A percentile compares a stretch with the other conserved stretches of the same genome.
Evolutionary conservation across 768 basidiomycete genomes (phyloP).

Genomic region (Phaffia tasmanica): DNA sequence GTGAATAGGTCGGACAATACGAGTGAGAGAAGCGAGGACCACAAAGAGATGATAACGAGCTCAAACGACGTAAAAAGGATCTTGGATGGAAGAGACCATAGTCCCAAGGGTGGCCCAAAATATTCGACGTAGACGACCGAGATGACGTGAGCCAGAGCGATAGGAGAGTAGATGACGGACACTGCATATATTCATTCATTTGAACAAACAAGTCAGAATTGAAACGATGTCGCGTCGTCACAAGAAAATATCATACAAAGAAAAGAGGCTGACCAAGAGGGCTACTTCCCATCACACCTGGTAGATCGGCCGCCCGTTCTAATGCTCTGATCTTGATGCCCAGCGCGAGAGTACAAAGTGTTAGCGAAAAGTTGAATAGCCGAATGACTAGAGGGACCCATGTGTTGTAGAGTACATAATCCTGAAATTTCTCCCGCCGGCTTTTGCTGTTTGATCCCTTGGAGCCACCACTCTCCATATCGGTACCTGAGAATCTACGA

Average conservation of each 20-base stretch:
- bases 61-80: constrained; percentile 76
- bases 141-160: constrained; percentile 76
- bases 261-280: constrained; percentile 13
- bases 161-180: constrained; percentile 71
- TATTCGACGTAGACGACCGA: constrained; percentile 84
- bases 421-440: neutral
- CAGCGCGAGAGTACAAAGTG: constrained; percentile 17
- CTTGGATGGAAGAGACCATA: constrained; percentile 81
- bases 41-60: constrained; percentile 83
- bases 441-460: constrained; percentile 2
- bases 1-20: constrained; percentile 89
- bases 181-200: constrained; percentile 33
- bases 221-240: neutral
- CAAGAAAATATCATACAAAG: neutral
- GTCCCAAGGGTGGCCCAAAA: constrained; percentile 79
- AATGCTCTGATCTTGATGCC: constrained; percentile 15
- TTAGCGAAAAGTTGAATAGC: constrained; percentile 18
- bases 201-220: neutral
- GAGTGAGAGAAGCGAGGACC: constrained; percentile 79
- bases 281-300: constrained; percentile 21
- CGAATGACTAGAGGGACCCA: constrained; percentile 20
- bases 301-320: neutral
- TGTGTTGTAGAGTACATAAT: constrained; percentile 3
- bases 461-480: neutral
- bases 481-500: neutral